Evolutionary conservation across 1,284 basidiomycete species (phyloP), one percentile per base, ranked within the genome.

Genomic region (Pulchroboletus neoregius): DNA sequence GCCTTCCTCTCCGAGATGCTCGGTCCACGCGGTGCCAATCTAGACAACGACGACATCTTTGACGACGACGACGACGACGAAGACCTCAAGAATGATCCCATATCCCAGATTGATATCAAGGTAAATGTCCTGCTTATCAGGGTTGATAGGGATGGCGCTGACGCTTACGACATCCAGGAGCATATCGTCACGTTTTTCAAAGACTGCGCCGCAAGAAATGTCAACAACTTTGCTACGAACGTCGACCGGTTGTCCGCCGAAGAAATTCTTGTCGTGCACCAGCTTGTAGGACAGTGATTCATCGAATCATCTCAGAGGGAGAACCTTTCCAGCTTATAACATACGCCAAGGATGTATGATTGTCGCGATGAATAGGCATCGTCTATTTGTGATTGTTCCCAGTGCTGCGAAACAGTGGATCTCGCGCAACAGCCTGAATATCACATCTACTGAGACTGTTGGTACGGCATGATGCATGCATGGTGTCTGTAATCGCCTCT

Each of bases 61-160:
- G 81, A 83, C 16, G 76, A 77, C 38, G 77, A 75, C 41, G 85
- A 87, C 48, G 92, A 87, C 48, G 91, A 94, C 60, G 91, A 94
- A 54, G 93, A 96, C 62, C 74, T 96, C 43, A 83, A 81, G 67
- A 80, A 80, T 40, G 94, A 98, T 67, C 84, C 91, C 1, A 76
- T 95, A 45, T 92, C 88, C 32, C 83, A 85, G 57, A 86, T 98
- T 65, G 90, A 97, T 58, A 82, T 96, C 71, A 82, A 83, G 69
- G 92, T 91, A 51, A 55, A 80, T 1, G 6, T 5, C 11, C 13
- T n/a, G 20, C 11, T 15, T 12, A 9, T 12, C 39, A 9, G 13
- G 2, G 18, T 27, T 8, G 23, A 23, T 28, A 18, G 12, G n/a
- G 13, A 43, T 22, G 12, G 16, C 13, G 13, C 35, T 36, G 28